phyloP scores from a whole-genome alignment of 306 rosid genomes.

The Pyrus betulifolia region DNA sequence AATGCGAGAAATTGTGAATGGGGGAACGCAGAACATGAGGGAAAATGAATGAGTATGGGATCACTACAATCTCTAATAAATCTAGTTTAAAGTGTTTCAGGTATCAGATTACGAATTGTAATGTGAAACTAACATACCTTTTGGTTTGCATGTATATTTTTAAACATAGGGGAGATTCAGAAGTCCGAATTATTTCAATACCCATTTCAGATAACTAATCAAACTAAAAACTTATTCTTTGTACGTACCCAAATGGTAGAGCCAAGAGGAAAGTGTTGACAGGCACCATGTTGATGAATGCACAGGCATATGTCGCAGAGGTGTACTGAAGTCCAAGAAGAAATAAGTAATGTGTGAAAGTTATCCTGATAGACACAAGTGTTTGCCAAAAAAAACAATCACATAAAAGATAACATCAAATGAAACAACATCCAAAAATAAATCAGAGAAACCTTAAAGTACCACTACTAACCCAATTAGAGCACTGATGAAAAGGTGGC shows the following conservation, averaged over 20 bases:
- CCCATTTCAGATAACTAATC: background rate
- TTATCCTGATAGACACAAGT: conserved; percentile 38
- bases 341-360: conserved; percentile 53
- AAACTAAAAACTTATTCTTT: background rate
- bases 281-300: conserved; percentile 82
- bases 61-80: too few relatives aligned
- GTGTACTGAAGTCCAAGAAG: conserved; percentile 77
- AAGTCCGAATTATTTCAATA: background rate
- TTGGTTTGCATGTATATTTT: too few relatives aligned
- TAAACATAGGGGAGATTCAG: background rate
- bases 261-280: conserved; percentile 70
- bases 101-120: too few relatives aligned
- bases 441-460: background rate
- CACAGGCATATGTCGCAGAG: conserved; percentile 72
- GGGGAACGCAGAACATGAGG: background rate
- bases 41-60: background rate
- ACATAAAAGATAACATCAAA: too few relatives aligned
- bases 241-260: conserved; percentile 65
- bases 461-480: conserved; percentile 57
- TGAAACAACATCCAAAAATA: background rate
- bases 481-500: conserved; percentile 63
- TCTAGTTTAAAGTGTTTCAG: too few relatives aligned
- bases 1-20: background rate
- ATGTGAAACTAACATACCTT: too few relatives aligned
- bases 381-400: too few relatives aligned